These are phyloP conservation scores for Cephaloascus albidus DNA, from an alignment of 805 yeast species.

Conservation along the genomic window DNA sequence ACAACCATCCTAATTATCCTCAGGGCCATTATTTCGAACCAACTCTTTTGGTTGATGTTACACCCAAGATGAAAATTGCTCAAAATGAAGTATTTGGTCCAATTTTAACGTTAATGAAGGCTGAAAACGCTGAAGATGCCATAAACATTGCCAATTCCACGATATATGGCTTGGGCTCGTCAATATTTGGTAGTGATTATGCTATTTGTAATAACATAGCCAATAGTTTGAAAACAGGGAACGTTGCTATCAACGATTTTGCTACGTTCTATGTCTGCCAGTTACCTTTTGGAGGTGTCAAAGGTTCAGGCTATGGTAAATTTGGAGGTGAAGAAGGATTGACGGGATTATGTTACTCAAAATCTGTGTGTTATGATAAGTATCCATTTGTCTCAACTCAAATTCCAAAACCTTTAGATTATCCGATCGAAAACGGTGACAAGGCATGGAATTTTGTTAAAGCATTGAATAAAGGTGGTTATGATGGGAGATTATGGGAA, in stretches of 20 bases:
- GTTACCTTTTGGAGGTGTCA: slow-evolving; percentile 92
- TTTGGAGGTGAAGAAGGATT: slow-evolving; percentile 98
- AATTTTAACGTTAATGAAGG: slow-evolving; percentile 70
- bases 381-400: slow-evolving; percentile 69
- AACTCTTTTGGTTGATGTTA: slow-evolving; percentile 77
- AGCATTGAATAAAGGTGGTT: slow-evolving; percentile 77
- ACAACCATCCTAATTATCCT: slow-evolving; percentile 84
- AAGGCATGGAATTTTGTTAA: slow-evolving; percentile 86
- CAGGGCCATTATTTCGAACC: slow-evolving; percentile 93
- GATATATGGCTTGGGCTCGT: slow-evolving; percentile 84
- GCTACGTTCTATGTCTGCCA: slow-evolving; percentile 95
- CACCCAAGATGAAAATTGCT: slow-evolving; percentile 69
- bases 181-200: slow-evolving; percentile 71
- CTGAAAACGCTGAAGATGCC: slow-evolving; percentile 57
- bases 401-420: slow-evolving; percentile 85
- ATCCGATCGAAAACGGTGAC: slow-evolving; percentile 74
- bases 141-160: slow-evolving; percentile 73
- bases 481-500: slow-evolving; percentile 67
- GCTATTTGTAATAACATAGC: slow-evolving; percentile 54
- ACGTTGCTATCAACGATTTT: slow-evolving; percentile 94
- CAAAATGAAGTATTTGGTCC: slow-evolving; percentile 95
- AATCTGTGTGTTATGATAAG: slow-evolving; percentile 80
- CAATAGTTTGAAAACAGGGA: slow-evolving; percentile 64
- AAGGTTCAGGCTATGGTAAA: slow-evolving; percentile 93
- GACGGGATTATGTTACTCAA: slow-evolving; percentile 79